Evolutionary conservation across 306 rosid genomes (phyloP).

Genomic region (Castanea crenata): DNA sequence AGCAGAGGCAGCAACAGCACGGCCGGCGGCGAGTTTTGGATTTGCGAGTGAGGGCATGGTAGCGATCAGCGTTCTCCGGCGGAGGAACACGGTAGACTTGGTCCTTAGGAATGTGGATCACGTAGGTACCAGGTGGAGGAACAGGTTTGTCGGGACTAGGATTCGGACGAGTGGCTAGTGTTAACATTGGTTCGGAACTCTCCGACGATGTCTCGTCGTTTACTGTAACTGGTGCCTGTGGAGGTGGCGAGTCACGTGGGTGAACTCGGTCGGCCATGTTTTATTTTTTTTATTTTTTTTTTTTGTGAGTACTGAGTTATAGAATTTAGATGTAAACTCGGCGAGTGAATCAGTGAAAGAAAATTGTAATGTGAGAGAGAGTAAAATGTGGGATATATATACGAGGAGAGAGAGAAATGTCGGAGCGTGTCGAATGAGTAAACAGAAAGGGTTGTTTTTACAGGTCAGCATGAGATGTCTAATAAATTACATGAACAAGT

Average conservation of each 20-base stretch:
- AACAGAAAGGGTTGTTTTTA: no score
- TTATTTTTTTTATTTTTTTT: neutral
- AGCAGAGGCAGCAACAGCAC: conserved; percentile 46
- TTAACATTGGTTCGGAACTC: neutral
- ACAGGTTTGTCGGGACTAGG: conserved; percentile 31
- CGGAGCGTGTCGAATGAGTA: no score
- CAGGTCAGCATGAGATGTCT: no score
- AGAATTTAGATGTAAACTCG: neutral
- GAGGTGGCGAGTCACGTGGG: conserved; percentile 40
- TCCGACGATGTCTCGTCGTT: conserved; percentile 1
- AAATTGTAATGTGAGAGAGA: no score
- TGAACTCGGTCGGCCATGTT: conserved; percentile 74
- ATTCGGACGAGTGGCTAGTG: neutral
- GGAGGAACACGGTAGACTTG: conserved; percentile 80
- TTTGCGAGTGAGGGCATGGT: conserved; percentile 36
- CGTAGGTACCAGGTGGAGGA: conserved; percentile 62
- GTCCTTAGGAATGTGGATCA: conserved; percentile 72
- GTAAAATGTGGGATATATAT: no score
- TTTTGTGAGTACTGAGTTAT: no score
- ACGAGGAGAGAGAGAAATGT: no score
- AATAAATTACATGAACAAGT: no score
- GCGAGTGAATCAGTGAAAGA: neutral
- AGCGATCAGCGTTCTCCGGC: conserved; percentile 59
- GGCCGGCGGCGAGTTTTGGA: conserved; percentile 22
- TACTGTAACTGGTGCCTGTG: neutral